These are phyloP conservation scores for Salvia splendens DNA, from an alignment of 257 asterid genomes.

Conservation along the genomic window DNA sequence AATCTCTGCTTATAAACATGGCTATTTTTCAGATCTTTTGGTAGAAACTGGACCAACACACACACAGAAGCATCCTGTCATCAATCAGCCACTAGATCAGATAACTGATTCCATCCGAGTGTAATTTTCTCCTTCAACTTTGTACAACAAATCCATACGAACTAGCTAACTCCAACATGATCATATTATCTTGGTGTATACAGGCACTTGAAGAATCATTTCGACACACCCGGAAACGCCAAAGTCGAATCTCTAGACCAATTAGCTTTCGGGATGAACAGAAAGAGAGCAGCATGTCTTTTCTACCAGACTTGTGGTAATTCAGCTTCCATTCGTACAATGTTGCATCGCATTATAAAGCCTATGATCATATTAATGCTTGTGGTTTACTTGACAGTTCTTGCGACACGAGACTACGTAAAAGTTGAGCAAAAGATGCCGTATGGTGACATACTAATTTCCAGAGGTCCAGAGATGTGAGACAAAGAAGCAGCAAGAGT, in stretches of 20 bases:
- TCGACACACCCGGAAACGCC: slow-evolving; percentile 74
- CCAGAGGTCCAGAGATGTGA: slow-evolving; percentile 82
- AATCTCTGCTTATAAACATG: not conserved
- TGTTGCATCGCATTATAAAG: not conserved
- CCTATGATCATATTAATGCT: slow-evolving; percentile 8
- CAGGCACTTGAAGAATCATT: slow-evolving; percentile 93
- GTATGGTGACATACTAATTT: slow-evolving; percentile 75
- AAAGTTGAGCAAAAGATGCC: slow-evolving; percentile 62
- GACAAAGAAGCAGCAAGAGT: slow-evolving; percentile 17
- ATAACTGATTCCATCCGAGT: slow-evolving; percentile 69
- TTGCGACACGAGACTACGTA: slow-evolving; percentile 66
- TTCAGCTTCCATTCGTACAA: slow-evolving; percentile 14
- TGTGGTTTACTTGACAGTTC: slow-evolving; percentile 51
- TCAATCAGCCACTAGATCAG: slow-evolving; percentile 56
- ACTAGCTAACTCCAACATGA: slow-evolving; percentile 5
- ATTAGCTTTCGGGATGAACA: slow-evolving; percentile 72
- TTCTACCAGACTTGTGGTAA: slow-evolving; percentile 84
- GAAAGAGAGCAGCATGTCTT: slow-evolving; percentile 73
- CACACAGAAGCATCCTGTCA: slow-evolving; percentile 52
- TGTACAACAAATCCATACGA: slow-evolving; percentile 1
- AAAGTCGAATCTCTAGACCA: slow-evolving; percentile 66
- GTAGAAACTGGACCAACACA: slow-evolving; percentile 92
- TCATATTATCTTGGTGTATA: slow-evolving; percentile 6
- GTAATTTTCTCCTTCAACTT: slow-evolving; percentile 43
- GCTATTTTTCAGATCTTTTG: slow-evolving; percentile 56